Base-by-base conservation (phyloP, 257 asterid species). In the Fraxinus anomala region DNA sequence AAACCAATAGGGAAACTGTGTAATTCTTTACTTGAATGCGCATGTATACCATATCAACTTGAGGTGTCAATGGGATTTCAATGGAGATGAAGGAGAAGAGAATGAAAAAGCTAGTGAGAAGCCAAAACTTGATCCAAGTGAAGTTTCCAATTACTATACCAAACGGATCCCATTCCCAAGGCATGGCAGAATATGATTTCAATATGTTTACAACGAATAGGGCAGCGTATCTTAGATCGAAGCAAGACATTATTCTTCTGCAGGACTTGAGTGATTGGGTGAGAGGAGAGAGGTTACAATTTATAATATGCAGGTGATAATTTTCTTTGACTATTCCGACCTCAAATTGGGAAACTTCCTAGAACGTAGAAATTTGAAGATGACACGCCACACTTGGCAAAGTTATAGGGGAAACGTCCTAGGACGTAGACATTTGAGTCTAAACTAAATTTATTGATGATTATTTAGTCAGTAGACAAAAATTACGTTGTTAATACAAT, bases 71-170 rank as follows among this genome's bases (percentile, higher is more conserved):
- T 7, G 70, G 77, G 24, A 74, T 23, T 54, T 31, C 31, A 56
- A 74, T 74, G 26, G 70, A 74, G 69, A 59, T 24, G 49, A 75
- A 75, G 12, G 78, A 75, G 36, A 61, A 59, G 33, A 75, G 1
- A 36, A 75, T 21, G 78, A 75, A 34, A 12, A 36, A 51, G 26
- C 11, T 61, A 61, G 31, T 0, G 13, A 61, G 68, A 61, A 61
- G 5, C 68, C 31, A 61, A 61, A 61, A 23, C 16, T 61, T 61
- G 31, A 9, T 61, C 68, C 68, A 23, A 6, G 17, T 61, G 16
- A 61, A 1, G 68, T 11, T 23, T 3, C 26, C 68, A 21, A 61
- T 21, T 23, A 9, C 5, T 21, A 61, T 61, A 4, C 68, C 13
- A 9, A 61, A 61, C 0, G 68, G 68, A 61, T 61, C 33, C 68